Evolutionary conservation across 2,329 filamentous ascomycete genomes (phyloP).

Genomic region (Trichoderma koningiopsis): DNA sequence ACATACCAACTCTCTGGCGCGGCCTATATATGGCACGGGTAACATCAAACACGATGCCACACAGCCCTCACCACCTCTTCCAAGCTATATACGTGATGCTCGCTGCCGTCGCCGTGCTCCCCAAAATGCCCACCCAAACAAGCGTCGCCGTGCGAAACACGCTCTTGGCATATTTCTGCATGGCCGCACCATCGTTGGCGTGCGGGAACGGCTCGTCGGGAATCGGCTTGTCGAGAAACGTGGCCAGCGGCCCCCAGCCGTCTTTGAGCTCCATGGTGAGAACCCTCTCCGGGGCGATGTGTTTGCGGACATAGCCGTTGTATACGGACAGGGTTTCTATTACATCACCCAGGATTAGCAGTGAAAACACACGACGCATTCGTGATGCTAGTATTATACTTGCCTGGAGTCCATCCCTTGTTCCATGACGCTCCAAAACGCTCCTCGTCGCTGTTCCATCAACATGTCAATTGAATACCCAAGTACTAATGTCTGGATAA

Average conservation of each 20-base stretch:
- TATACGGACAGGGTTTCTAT: slow-evolving; percentile 8
- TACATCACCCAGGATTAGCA: not conserved
- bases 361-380: not conserved
- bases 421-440: not conserved
- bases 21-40: too few relatives aligned
- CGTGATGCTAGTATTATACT: not conserved
- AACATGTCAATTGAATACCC: not conserved
- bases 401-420: too few relatives aligned
- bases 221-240: slow-evolving; percentile 33
- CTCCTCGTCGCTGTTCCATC: not conserved
- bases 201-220: slow-evolving; percentile 35
- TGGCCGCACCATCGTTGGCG: slow-evolving; percentile 33
- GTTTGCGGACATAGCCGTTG: slow-evolving; percentile 15
- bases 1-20: not conserved
- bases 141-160: slow-evolving; percentile 13
- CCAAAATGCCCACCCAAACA: slow-evolving; percentile 8
- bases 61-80: not conserved
- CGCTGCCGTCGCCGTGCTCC: not conserved
- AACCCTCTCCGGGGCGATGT: slow-evolving; percentile 7
- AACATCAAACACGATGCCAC: too few relatives aligned
- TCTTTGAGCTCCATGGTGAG: slow-evolving; percentile 28
- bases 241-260: slow-evolving; percentile 36
- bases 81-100: not conserved
- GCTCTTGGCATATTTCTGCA: not conserved
- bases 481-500: not conserved